Percentiles rank a stretch among this genome's conserved stretches.
These are phyloP conservation scores for Apophysomyces sp. DNA, from an alignment of 371 early-diverging fungal genomes.

Conservation along the genomic window DNA sequence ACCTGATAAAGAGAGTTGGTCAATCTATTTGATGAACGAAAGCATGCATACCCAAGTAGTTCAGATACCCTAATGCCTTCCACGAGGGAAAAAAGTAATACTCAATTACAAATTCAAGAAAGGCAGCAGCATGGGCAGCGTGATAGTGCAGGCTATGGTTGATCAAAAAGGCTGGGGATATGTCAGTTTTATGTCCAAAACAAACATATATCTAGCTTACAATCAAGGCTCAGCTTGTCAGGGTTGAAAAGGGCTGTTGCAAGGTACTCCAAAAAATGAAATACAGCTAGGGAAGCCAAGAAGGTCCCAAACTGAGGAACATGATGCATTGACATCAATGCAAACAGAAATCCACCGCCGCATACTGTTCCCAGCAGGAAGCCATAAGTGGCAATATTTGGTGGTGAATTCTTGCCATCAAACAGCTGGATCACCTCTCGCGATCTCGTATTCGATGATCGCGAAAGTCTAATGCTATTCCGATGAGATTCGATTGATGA, in stretches of 20 bases:
- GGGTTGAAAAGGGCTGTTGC: slow-evolving; percentile 74
- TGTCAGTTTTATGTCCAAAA: neutral
- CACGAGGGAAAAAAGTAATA: slow-evolving; percentile 60
- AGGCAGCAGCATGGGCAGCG: slow-evolving; percentile 64
- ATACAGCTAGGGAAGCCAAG: slow-evolving; percentile 60
- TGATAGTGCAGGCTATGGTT: slow-evolving; percentile 77
- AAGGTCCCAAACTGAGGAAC: slow-evolving; percentile 65
- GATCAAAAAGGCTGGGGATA: slow-evolving; percentile 66
- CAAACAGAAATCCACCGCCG: slow-evolving; percentile 54
- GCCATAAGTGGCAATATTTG: slow-evolving; percentile 72
- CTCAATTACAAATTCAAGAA: slow-evolving; percentile 74
- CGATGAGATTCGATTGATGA: neutral
- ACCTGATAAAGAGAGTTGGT: slow-evolving; percentile 31
- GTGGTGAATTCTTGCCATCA: slow-evolving; percentile 69
- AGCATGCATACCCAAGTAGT: slow-evolving; percentile 47
- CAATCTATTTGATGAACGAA: neutral
- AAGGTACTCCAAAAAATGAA: slow-evolving; percentile 80
- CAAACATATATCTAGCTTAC: slow-evolving; percentile 41
- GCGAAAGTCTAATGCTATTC: neutral
- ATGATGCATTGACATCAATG: slow-evolving; percentile 11
- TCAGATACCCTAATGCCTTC: slow-evolving; percentile 56
- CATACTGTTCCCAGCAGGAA: slow-evolving; percentile 62
- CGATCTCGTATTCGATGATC: neutral
- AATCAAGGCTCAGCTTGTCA: slow-evolving; percentile 58
- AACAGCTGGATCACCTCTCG: slow-evolving; percentile 29